Evolutionary conservation across 495 filamentous ascomycete species (phyloP), one percentile per base, ranked within the genome.

Genomic region (Neurospora pannonica): DNA sequence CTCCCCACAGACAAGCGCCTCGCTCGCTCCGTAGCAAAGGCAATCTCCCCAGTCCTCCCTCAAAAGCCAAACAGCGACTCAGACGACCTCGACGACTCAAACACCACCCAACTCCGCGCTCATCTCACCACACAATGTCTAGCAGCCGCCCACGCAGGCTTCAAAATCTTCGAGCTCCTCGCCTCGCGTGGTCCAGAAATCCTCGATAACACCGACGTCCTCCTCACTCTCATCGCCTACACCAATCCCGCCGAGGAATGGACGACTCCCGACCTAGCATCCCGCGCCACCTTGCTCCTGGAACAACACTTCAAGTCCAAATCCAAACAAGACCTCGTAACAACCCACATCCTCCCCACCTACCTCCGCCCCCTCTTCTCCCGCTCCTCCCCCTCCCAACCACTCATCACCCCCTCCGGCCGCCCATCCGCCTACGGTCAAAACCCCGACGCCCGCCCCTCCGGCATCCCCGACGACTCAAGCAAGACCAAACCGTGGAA

Each of bases 401-500:
- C 48, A 15, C 24, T 28, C 21, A 85, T 94, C 74, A 93, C 92
- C 0, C 79, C 86, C 4, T 84, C 87, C 9, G 89, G 90, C 54
- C 83, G 91, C 43, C 74, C 83, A 9, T 48, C 62, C 24, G 39
- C 82, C 11, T 67, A 67, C 28, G 48, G 48, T 28, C 28, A 17
- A 31, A 67, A 67, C 54, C 54, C 54, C 15, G 54, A 67, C 54
- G 72, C 83, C 79, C 76, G 79, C 74, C 75, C 82, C 74, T 71
- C 73, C 42, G 74, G 76, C 17, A 79, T 83, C 0, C 85, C 84
- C 38, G 85, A 87, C 38, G 88, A 85, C 38, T 74, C 85, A 8
- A 76, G 86, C 62, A 87, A 89, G 74, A 84, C 83, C 4, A 93
- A 92, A 80, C 92, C 92, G 4, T 97, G 94, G 94, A 95, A 94